Evolutionary conservation across 2,329 filamentous ascomycete species (phyloP).

Genomic region (Sclerotinia trifoliorum): DNA sequence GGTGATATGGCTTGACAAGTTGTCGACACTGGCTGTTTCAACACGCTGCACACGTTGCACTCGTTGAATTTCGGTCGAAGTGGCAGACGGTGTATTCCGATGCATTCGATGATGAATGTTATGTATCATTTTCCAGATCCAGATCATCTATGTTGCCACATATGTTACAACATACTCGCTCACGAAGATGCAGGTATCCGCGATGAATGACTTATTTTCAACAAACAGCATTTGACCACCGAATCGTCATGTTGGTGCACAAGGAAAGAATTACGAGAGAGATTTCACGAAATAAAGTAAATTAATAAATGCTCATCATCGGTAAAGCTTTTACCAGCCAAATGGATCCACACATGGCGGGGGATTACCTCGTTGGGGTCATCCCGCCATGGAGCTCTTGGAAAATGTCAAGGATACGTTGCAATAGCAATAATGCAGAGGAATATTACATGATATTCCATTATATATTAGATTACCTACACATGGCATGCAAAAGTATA

Average conservation of each 20-base stretch:
- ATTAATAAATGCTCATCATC: background rate
- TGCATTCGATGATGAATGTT: background rate
- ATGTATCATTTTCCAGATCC: background rate
- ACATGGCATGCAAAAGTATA: background rate
- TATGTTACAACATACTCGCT: background rate
- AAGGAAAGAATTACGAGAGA: background rate
- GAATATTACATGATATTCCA: no score
- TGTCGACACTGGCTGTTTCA: background rate
- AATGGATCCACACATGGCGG: background rate
- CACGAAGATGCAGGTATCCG: background rate
- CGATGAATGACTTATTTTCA: background rate
- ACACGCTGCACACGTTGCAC: background rate
- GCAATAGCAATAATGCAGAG: background rate
- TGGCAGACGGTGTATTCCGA: background rate
- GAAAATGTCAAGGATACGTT: background rate
- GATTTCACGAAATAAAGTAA: no score
- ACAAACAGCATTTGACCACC: background rate
- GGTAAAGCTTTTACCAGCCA: constrained; percentile 3
- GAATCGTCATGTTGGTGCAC: background rate
- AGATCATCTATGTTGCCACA: background rate
- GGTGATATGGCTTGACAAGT: background rate
- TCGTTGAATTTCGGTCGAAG: background rate
- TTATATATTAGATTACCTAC: no score
- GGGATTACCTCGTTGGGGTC: background rate
- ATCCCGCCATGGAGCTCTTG: background rate